phyloP scores from a whole-genome alignment of 78 protist species.

The Abeoforma whisleri region DNA sequence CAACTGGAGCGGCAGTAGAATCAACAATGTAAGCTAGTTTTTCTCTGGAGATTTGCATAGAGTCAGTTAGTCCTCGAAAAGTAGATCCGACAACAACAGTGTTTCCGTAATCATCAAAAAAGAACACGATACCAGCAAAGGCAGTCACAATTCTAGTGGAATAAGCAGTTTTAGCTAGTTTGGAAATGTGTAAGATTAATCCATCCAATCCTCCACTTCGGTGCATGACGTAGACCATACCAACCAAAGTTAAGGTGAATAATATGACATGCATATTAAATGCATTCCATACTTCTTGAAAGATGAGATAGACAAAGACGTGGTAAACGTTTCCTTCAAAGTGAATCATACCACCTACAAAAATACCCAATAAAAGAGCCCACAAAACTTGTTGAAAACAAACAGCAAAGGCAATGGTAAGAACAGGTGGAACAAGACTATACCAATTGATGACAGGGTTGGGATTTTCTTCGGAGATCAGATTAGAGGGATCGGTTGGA shows the following conservation, averaged over 20 bases:
- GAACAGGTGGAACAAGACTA: neutral
- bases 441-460: conserved; percentile 17
- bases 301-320: neutral
- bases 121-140: neutral
- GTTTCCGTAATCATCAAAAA: conserved; percentile 34
- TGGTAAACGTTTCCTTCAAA: neutral
- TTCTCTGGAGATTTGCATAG: neutral
- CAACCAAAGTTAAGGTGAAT: neutral
- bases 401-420: neutral
- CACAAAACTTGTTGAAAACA: neutral
- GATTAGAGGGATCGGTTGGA: neutral
- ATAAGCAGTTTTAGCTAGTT: neutral
- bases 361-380: neutral
- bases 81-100: conserved; percentile 40
- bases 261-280: neutral
- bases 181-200: neutral
- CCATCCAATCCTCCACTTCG: conserved; percentile 18
- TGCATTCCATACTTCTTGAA: neutral
- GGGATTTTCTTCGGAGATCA: neutral
- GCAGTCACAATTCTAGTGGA: neutral
- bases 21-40: conserved; percentile 35
- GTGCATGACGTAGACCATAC: neutral
- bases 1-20: conserved; percentile 44
- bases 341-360: conserved; percentile 10
- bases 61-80: neutral